Base-by-base conservation (phyloP, 768 basidiomycete genomes). In the Amanita exitialis region DNA sequence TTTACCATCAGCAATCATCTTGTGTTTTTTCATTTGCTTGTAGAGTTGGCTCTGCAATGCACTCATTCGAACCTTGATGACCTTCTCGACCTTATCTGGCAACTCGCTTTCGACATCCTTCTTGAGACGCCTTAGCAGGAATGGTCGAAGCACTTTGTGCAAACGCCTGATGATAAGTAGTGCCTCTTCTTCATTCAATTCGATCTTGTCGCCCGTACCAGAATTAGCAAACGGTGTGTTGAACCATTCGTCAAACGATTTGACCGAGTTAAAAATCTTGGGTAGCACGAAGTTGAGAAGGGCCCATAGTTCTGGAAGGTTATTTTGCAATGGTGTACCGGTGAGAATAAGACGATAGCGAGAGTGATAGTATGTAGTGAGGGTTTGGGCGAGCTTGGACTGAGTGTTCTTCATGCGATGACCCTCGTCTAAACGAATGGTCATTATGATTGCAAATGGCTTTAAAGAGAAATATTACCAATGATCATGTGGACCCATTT, bases 221-320 rank as follows among this genome's bases (percentile, higher is more conserved):
- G 93, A 91, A 67, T 91, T 97, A 53, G 96, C 95, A 58, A 99
- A 99, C 0, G 96, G 96, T 1, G 95, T 96, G 71, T 97, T 98
- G 77, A 98, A 99, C 96, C 96, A 99, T 62, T 98, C 96, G 60
- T 98, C 96, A 64, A 99, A 98, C 18, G 93, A 95, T 65, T 97
- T 95, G 54, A 96, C 93, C 0, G 95, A 98, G 71, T 97, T 98
- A 77, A 99, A 98, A 63, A 98, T 82, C 68, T 90, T 92, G 12
- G 91, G 91, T 4, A 92, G 76, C 30, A 87, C 92, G 63, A 97
- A 97, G 66, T 97, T 97, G 62, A 97, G 83, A 42, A 96, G 74
- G 0, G 94, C 79, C 93, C 94, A 96, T 37, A 97, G 69, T 66
- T 97, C 94, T 4, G 93, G 92, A 32, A 97, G 80, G 65, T 97